phyloP scores from a whole-genome alignment of 2,329 filamentous ascomycete genomes.

The Exophiala sideris region DNA sequence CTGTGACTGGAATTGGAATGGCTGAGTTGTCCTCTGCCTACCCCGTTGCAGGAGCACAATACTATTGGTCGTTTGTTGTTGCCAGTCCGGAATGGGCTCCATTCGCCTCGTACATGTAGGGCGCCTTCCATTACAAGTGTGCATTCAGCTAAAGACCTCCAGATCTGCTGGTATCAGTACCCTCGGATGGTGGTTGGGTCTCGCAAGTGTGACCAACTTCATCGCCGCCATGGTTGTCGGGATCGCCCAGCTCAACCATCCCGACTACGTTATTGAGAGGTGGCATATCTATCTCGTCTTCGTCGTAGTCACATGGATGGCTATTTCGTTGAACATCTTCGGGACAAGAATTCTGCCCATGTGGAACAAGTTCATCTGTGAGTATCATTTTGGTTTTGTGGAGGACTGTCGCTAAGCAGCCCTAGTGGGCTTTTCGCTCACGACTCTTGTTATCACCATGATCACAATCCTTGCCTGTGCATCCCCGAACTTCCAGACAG shows the following conservation, averaged over 20 bases:
- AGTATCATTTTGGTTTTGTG: neutral
- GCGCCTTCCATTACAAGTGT: neutral
- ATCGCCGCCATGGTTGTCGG: constrained; percentile 8
- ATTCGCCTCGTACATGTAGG: constrained; percentile 11
- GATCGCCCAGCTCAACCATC: constrained; percentile 4
- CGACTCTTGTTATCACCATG: constrained; percentile 23
- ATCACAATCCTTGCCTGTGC: constrained; percentile 19
- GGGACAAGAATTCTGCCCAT: constrained; percentile 7
- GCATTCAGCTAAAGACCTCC: neutral
- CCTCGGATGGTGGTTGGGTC: constrained; percentile 9
- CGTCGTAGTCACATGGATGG: constrained; percentile 11
- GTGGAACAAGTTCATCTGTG: constrained; percentile 16
- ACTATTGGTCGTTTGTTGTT: constrained; percentile 13
- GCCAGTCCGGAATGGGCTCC: neutral
- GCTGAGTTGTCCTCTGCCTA: constrained; percentile 13
- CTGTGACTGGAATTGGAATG: constrained; percentile 15
- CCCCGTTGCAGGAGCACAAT: constrained; percentile 12
- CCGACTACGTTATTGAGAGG: constrained; percentile 1
- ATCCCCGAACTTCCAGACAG: neutral
- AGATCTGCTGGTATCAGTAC: constrained; percentile 7
- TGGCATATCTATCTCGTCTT: constrained; percentile 18
- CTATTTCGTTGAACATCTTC: constrained; percentile 13
- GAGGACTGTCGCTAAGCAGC: too few species aligned
- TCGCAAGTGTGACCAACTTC: constrained; percentile 10
- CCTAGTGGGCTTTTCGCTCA: too few species aligned